Evolutionary conservation across 2,329 filamentous ascomycete species (phyloP).

Genomic region (Pseudogymnoascus sp.): DNA sequence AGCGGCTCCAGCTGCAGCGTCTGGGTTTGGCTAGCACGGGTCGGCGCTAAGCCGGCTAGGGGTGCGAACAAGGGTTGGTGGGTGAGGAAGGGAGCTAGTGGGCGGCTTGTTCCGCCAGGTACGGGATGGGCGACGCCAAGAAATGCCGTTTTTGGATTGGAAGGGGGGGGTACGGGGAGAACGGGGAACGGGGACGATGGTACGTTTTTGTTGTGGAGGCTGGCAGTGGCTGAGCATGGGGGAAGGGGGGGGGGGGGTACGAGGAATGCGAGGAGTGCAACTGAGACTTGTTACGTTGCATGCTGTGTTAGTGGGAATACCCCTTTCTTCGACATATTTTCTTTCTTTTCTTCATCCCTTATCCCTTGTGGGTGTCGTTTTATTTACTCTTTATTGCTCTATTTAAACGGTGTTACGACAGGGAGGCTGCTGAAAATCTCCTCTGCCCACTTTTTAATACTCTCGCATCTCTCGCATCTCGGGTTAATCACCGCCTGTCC

Average conservation of each 20-base stretch:
- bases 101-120: background rate
- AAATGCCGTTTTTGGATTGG: background rate
- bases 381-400: background rate
- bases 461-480: background rate
- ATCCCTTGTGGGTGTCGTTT: background rate
- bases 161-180: background rate
- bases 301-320: background rate
- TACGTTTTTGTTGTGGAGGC: background rate
- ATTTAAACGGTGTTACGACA: background rate
- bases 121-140: background rate
- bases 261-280: background rate
- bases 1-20: background rate
- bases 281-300: constrained; percentile 1
- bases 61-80: background rate
- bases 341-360: background rate
- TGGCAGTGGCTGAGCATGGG: background rate
- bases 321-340: background rate
- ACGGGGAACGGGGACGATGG: background rate
- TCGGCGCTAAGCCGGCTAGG: background rate
- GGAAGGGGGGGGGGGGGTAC: background rate
- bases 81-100: background rate
- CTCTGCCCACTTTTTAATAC: background rate
- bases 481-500: background rate
- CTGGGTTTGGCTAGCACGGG: background rate
- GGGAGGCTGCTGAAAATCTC: background rate